Percentiles rank a stretch among this genome's conserved stretches.
Conservation (phyloP, 208 protist genomes). For the Leishmania arabica region DNA sequence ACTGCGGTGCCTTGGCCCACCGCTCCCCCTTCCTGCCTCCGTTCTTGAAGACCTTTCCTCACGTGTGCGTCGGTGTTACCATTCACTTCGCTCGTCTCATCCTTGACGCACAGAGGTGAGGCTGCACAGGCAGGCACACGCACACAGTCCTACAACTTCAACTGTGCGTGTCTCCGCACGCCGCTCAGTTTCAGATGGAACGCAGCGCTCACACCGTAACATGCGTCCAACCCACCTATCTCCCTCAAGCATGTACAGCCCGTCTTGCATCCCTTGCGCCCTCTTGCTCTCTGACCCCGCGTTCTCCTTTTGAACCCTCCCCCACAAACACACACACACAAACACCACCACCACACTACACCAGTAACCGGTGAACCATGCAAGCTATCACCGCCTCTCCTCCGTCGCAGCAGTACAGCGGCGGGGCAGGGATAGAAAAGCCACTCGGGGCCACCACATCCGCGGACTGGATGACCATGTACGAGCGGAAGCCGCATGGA, state of each 20-base stretch:
- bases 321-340: background rate
- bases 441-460: constrained; percentile 4
- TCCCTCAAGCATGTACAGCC: background rate
- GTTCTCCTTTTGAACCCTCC: background rate
- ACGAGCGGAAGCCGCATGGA: constrained; percentile 57
- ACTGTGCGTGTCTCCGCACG: background rate
- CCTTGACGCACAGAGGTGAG: background rate
- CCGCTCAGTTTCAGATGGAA: background rate
- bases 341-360: no score
- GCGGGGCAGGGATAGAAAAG: constrained; percentile 4
- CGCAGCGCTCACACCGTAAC: background rate
- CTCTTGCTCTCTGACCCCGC: background rate
- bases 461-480: constrained; percentile 78
- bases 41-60: background rate
- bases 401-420: constrained; percentile 16
- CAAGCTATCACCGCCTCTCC: constrained; percentile 26
- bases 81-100: background rate
- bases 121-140: background rate
- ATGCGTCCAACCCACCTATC: background rate
- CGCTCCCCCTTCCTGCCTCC: background rate
- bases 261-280: background rate
- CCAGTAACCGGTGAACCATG: constrained; percentile 2
- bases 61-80: background rate
- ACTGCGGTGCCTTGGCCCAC: background rate
- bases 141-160: background rate